These are phyloP conservation scores for Fusarium illudens DNA, from an alignment of 2,329 filamentous ascomycete genomes.

Conservation along the genomic window DNA sequence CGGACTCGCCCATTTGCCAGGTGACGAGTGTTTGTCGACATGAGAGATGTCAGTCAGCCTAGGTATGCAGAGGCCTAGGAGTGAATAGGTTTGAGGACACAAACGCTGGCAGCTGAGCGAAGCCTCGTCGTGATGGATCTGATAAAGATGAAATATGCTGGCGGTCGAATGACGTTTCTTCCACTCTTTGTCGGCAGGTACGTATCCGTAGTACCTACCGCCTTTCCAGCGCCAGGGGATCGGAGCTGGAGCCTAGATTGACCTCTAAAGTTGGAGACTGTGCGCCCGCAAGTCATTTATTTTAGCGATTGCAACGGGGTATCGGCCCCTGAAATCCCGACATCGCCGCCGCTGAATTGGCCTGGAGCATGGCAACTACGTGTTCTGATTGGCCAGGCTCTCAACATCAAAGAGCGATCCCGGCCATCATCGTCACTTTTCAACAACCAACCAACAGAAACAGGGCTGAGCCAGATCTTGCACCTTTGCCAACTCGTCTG, in stretches of 20 bases:
- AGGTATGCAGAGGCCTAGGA: constrained; percentile 12
- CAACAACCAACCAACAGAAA: constrained; percentile 30
- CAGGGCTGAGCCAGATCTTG: constrained; percentile 28
- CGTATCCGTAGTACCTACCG: constrained; percentile 20
- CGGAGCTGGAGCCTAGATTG: not conserved
- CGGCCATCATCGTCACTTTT: constrained; percentile 38
- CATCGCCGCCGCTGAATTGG: constrained; percentile 34
- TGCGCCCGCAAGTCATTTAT: constrained; percentile 12
- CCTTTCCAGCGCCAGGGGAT: not conserved
- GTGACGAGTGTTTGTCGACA: constrained; percentile 33
- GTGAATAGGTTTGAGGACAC: constrained; percentile 4
- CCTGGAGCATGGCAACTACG: constrained; percentile 16
- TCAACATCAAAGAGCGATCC: constrained; percentile 21
- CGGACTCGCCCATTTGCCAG: constrained; percentile 46
- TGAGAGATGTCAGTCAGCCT: constrained; percentile 36
- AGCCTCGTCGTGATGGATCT: constrained; percentile 9
- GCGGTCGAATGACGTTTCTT: constrained; percentile 26
- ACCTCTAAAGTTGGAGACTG: not conserved
- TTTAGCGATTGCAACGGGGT: constrained; percentile 30
- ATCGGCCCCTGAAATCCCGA: constrained; percentile 35
- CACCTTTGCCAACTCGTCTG: constrained; percentile 16
- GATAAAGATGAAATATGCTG: constrained; percentile 24
- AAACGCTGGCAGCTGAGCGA: constrained; percentile 8
- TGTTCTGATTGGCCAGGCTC: constrained; percentile 23
- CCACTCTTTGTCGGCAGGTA: constrained; percentile 4